Conservation (phyloP, 2,329 filamentous ascomycete genomes). For the Colletotrichum sojae region DNA sequence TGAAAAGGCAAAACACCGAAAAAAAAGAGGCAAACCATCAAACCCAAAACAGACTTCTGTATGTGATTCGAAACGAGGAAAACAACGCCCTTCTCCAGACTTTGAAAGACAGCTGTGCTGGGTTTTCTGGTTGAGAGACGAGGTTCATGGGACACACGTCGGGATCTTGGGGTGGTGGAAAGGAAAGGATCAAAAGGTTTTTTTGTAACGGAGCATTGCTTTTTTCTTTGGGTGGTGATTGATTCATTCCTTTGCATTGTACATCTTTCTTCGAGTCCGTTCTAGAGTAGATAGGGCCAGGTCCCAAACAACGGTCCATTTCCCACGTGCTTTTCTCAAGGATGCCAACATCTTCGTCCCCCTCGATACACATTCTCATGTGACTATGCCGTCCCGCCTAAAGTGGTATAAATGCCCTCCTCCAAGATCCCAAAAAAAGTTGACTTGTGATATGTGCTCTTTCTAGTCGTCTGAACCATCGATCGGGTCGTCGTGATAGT, state of each 20-base stretch:
- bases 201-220: constrained; percentile 13
- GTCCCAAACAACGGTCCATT: constrained; percentile 36
- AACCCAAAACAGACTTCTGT: not conserved
- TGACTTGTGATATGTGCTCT: not conserved
- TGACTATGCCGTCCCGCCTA: not conserved
- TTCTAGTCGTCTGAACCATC: constrained; percentile 34
- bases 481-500: constrained; percentile 39
- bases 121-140: not conserved
- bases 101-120: constrained; percentile 28
- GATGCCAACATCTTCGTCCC: constrained; percentile 1
- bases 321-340: constrained; percentile 35
- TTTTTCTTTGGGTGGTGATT: constrained; percentile 1
- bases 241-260: constrained; percentile 16
- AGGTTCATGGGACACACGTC: too few relatives aligned
- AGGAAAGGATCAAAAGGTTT: not conserved
- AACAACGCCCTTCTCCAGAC: constrained; percentile 6
- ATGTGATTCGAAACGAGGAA: constrained; percentile 17
- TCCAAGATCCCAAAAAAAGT: constrained; percentile 1
- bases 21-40: not conserved
- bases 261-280: constrained; percentile 15
- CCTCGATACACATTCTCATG: not conserved
- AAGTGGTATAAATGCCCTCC: not conserved
- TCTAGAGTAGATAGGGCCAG: constrained; percentile 31
- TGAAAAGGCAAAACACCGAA: not conserved
- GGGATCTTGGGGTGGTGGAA: not conserved